A percentile compares a stretch with the other conserved stretches of the same genome.
These are phyloP conservation scores for Phytopythium litorale DNA, from an alignment of 352 stramenopile species.

Conservation along the genomic window DNA sequence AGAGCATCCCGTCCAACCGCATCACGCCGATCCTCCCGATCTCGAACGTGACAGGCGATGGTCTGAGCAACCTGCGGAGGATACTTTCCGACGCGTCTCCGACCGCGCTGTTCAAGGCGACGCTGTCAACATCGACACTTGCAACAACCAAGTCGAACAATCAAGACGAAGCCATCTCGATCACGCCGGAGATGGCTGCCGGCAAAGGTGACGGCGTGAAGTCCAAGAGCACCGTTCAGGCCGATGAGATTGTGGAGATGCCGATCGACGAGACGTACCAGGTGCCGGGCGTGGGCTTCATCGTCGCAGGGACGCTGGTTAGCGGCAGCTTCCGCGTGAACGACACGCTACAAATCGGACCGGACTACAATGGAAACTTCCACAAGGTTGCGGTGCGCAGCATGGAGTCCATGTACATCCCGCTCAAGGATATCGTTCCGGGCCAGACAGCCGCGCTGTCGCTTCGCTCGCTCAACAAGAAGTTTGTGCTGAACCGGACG, in stretches of 20 bases:
- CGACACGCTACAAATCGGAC: constrained; percentile 86
- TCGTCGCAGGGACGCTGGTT: constrained; percentile 93
- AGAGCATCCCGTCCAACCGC: constrained; percentile 87
- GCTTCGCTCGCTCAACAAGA: constrained; percentile 88
- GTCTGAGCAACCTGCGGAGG: constrained; percentile 70
- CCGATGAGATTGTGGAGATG: constrained; percentile 71
- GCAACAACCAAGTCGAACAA: constrained; percentile 59
- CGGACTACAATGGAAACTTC: constrained; percentile 88
- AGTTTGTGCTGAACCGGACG: constrained; percentile 68
- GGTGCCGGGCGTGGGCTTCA: constrained; percentile 93
- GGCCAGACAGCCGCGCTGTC: constrained; percentile 86
- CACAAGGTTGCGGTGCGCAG: constrained; percentile 81
- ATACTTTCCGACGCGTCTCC: constrained; percentile 73
- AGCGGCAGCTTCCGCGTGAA: constrained; percentile 88
- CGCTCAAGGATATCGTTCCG: constrained; percentile 81
- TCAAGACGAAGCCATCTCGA: constrained; percentile 30
- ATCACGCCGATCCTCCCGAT: constrained; percentile 97
- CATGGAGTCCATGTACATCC: constrained; percentile 90
- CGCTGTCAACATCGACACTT: constrained; percentile 53
- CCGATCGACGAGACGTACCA: constrained; percentile 88
- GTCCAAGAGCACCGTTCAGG: neutral
- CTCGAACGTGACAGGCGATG: constrained; percentile 97
- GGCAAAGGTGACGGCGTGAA: constrained; percentile 2
- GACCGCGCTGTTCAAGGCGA: constrained; percentile 66
- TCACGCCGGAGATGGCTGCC: constrained; percentile 1